Evolutionary conservation across 2,329 filamentous ascomycete species (phyloP), one percentile per base, ranked within the genome.

Genomic region (Fusarium sp.): DNA sequence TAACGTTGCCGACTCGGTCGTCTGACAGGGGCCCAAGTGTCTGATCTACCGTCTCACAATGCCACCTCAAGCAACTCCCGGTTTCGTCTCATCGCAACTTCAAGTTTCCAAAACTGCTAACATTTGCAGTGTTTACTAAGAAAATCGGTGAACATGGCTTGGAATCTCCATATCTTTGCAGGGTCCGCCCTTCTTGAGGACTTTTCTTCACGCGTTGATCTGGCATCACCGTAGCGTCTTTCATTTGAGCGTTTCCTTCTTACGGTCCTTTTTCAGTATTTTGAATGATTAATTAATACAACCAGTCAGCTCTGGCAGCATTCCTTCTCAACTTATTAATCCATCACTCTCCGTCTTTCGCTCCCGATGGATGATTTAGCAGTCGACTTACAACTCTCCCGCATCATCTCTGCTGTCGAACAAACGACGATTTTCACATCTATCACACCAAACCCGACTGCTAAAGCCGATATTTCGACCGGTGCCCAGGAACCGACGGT

Each of bases 31-130:
- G 45, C 52, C 26, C 18, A 24, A 33, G 45, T 69, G 61, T 73
- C 55, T 70, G 60, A 74, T 74, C 61, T 57, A n/a, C 56, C 63
- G 71, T 73, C 71, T 73, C 71, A 74, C 58, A 74, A 39, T 62
- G 60, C 60, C 56, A 59, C 57, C 56, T 64, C 62, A 51, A 57
- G 55, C 61, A 58, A n/a, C 28, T 67, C 50, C 71, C 71, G 71
- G 71, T 73, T 74, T 73, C 71, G 71, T 56, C 58, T 65, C 50
- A 60, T 28, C 15, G 28, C 17, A 28, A 24, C 18, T 31, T 15
- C 22, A 31, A 28, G 7, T 28, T 28, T 28, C 26, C 7, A 28
- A 28, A 15, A 13, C 36, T 42, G 22, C 26, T 22, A 34, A 40
- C 13, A 51, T 38, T 42, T 34, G 52, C 42, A 24, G 44, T 28